Evolutionary conservation across 1,284 basidiomycete genomes (phyloP).

Genomic region (Trichosporon sp.): DNA sequence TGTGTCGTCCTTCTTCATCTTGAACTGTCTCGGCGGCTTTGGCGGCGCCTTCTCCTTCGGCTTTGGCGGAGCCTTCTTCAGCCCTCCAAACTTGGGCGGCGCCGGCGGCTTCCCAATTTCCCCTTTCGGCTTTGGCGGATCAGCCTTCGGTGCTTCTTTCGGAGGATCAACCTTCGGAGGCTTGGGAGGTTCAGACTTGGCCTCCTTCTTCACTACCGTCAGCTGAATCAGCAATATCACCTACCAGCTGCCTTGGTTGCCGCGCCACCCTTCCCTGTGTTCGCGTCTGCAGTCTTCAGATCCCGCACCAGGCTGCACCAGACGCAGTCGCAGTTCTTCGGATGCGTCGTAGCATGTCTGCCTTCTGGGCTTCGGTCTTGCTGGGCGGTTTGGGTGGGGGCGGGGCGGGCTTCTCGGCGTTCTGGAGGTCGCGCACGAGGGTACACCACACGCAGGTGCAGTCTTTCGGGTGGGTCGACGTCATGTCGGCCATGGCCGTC

Average conservation of each 20-base stretch:
- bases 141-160: background rate
- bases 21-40: background rate
- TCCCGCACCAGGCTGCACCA: background rate
- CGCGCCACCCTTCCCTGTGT: background rate
- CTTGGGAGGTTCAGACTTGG: background rate
- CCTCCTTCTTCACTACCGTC: background rate
- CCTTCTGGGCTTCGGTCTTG: background rate
- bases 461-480: background rate
- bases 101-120: background rate
- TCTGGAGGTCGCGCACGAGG: constrained; percentile 4
- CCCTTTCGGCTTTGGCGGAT: background rate
- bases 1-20: background rate
- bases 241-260: background rate
- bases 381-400: background rate
- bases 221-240: background rate
- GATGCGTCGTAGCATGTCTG: constrained; percentile 4
- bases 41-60: background rate
- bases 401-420: background rate
- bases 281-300: background rate
- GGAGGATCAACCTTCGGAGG: background rate
- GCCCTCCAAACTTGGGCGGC: background rate
- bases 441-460: constrained; percentile 17
- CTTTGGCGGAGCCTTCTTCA: constrained; percentile 8
- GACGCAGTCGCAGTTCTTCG: constrained; percentile 5
- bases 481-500: background rate